These are phyloP conservation scores for Rosa persica DNA, from an alignment of 306 rosid genomes.

Conservation along the genomic window DNA sequence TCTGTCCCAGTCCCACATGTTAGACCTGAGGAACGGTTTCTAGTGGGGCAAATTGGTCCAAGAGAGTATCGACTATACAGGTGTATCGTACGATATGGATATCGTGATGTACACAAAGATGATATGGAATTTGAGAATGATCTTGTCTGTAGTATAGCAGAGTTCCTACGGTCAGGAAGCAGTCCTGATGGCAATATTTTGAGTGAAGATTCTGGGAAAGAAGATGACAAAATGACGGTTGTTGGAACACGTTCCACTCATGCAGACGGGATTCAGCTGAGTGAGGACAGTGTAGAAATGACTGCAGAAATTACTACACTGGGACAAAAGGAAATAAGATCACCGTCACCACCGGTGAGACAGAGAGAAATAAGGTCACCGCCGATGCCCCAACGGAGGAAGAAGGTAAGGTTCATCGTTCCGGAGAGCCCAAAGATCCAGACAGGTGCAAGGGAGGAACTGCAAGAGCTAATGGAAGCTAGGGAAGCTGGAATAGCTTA, in stretches of 20 bases:
- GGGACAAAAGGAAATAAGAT: slow-evolving; percentile 50
- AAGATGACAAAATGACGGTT: slow-evolving; percentile 57
- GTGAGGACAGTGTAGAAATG: slow-evolving; percentile 25
- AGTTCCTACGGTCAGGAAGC: slow-evolving; percentile 62
- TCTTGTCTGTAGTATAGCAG: slow-evolving; percentile 82
- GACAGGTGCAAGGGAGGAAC: slow-evolving; percentile 45
- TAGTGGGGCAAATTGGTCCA: slow-evolving; percentile 79
- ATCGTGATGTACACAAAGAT: slow-evolving; percentile 77
- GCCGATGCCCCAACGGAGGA: slow-evolving; percentile 38
- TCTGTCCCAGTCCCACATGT: slow-evolving; percentile 82
- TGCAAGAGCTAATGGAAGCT: slow-evolving; percentile 77
- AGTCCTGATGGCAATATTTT: slow-evolving; percentile 3
- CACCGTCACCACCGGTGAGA: slow-evolving; percentile 34
- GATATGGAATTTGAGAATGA: slow-evolving; percentile 83
- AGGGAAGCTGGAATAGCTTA: slow-evolving; percentile 80
- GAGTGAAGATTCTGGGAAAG: slow-evolving; percentile 34
- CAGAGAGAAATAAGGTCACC: slow-evolving; percentile 66
- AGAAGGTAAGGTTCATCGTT: slow-evolving; percentile 71
- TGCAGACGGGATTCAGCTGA: slow-evolving; percentile 45
- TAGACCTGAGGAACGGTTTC: slow-evolving; percentile 72
- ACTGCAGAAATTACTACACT: slow-evolving; percentile 28
- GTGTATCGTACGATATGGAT: slow-evolving; percentile 88
- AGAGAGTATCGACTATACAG: slow-evolving; percentile 65
- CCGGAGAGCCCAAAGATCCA: slow-evolving; percentile 79
- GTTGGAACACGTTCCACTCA: slow-evolving; percentile 63